Conservation (phyloP, 306 rosid species). For the Prunus dulcis region DNA sequence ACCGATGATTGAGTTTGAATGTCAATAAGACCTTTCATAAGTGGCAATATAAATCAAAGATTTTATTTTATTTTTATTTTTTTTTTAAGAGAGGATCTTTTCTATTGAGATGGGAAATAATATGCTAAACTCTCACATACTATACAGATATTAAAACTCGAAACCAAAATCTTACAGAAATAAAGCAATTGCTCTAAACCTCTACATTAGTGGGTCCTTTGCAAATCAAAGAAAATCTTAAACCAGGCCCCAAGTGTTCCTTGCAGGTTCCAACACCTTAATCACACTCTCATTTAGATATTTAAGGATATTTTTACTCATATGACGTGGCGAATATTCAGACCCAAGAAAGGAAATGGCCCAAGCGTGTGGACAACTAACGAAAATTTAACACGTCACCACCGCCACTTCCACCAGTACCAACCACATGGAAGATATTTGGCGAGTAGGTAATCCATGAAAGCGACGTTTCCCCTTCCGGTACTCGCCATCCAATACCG, state of each 20-base stretch:
- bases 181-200: fast-evolving
- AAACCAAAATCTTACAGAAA: fast-evolving
- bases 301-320: not conserved
- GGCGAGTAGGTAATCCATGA: not conserved
- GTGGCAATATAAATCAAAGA: no score
- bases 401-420: not conserved
- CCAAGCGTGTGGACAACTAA: not conserved
- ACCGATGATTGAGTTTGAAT: no score
- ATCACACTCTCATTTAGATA: not conserved
- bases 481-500: not conserved
- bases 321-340: not conserved
- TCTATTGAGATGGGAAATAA: no score
- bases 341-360: not conserved
- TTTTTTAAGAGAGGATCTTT: no score
- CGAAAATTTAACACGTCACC: not conserved
- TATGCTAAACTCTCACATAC: no score
- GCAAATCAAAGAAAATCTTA: not conserved
- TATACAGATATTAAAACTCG: no score
- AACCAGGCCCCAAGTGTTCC: not conserved
- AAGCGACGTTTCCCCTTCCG: not conserved
- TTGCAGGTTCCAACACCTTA: not conserved
- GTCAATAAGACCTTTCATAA: no score
- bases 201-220: fast-evolving
- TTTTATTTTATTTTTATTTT: no score
- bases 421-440: not conserved